phyloP scores from a whole-genome alignment of 371 early-diverging fungal species.

The Parasitella parasitica region DNA sequence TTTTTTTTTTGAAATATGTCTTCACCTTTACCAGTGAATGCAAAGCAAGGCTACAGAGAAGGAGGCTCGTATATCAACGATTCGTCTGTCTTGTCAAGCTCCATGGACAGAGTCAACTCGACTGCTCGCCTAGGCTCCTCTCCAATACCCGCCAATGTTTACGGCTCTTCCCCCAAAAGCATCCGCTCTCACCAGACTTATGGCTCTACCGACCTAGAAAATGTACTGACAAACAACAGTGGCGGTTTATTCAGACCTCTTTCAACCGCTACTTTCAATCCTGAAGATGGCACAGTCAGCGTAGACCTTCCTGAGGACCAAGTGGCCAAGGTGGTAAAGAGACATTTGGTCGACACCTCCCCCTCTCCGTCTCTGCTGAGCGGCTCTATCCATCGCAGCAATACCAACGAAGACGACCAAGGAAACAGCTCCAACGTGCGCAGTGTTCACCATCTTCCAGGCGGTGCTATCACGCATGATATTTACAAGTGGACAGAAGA shows the following conservation, averaged over 20 bases:
- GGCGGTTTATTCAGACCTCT: constrained; percentile 33
- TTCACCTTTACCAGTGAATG: constrained; percentile 53
- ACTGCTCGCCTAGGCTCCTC: constrained; percentile 41
- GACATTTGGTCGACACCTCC: constrained; percentile 61
- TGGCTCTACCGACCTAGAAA: constrained; percentile 38
- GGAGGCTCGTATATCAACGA: constrained; percentile 8
- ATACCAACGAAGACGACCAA: constrained; percentile 11
- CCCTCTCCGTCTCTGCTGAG: constrained; percentile 30
- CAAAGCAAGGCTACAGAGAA: constrained; percentile 38
- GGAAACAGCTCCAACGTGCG: constrained; percentile 4
- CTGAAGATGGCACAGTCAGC: constrained; percentile 40
- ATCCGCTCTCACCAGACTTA: constrained; percentile 28
- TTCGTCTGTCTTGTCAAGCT: constrained; percentile 22
- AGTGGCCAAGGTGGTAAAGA: constrained; percentile 66
- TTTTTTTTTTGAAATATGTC: constrained; percentile 24
- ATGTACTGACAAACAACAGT: constrained; percentile 26
- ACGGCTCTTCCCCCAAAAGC: constrained; percentile 32
- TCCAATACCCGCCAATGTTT: constrained; percentile 16
- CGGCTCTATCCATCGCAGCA: constrained; percentile 19
- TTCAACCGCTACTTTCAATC: constrained; percentile 36
- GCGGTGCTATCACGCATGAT: constrained; percentile 59
- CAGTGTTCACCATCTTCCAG: constrained; percentile 48
- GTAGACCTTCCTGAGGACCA: constrained; percentile 63
- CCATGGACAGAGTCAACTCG: constrained; percentile 32
- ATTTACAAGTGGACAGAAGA: constrained; percentile 61